A percentile compares a stretch with the other conserved stretches of the same genome.
phyloP scores from a whole-genome alignment of 1,284 basidiomycete genomes.

The Apiotrichum gracile region DNA sequence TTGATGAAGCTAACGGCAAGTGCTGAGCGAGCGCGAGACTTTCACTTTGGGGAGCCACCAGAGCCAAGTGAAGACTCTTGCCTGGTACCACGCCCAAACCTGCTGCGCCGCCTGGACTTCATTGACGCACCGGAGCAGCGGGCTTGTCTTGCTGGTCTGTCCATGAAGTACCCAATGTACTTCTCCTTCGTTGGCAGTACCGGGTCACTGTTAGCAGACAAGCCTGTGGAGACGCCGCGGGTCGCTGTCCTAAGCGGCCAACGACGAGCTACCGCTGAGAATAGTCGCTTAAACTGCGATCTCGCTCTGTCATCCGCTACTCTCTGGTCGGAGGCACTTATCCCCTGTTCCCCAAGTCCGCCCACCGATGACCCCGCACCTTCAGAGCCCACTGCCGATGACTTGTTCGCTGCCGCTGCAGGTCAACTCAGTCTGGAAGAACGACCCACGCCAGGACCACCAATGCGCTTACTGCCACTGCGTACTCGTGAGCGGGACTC shows the following conservation, averaged over 20 bases:
- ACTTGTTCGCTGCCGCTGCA: constrained; percentile 27
- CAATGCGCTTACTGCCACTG: constrained; percentile 15
- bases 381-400: constrained; percentile 13
- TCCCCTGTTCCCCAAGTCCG: not conserved
- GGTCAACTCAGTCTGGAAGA: constrained; percentile 24
- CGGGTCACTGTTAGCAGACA: not conserved
- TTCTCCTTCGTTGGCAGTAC: not conserved
- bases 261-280: not conserved
- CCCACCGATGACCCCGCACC: not conserved
- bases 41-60: not conserved
- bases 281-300: not conserved
- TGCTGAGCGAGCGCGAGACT: constrained; percentile 23
- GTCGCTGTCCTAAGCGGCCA: not conserved
- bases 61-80: too few relatives aligned
- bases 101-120: constrained; percentile 6
- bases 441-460: not conserved
- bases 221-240: not conserved
- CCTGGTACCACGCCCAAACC: too few relatives aligned
- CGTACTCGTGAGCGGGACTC: not conserved
- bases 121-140: not conserved
- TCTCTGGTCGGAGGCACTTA: not conserved
- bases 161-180: not conserved
- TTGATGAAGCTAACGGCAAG: constrained; percentile 9
- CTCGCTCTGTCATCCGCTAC: not conserved
- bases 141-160: not conserved